Percentiles rank a stretch among this genome's conserved stretches.
Evolutionary conservation across 164 flowering plant species (phyloP).

Genomic region (Stephania yunnanensis): DNA sequence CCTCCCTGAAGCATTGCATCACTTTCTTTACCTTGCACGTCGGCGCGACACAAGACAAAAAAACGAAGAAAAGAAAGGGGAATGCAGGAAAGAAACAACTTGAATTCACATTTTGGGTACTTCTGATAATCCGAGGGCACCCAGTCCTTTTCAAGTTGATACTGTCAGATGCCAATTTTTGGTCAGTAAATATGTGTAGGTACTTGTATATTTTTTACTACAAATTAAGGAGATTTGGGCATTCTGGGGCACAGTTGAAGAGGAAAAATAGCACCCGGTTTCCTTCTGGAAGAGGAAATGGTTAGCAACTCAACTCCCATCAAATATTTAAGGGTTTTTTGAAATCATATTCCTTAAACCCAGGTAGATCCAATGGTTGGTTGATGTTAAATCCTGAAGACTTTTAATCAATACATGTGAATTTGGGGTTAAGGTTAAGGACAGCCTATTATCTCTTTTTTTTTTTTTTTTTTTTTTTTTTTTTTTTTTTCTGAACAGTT

Average conservation of each 20-base stretch:
- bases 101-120: constrained; percentile 1
- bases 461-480: too few relatives aligned
- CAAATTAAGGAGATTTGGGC: constrained; percentile 1
- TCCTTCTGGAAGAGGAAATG: background rate
- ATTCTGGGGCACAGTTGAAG: background rate
- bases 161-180: background rate
- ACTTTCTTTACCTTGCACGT: background rate
- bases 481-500: background rate
- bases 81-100: constrained; percentile 4
- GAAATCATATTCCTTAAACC: background rate
- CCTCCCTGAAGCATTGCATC: constrained; percentile 11
- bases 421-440: background rate
- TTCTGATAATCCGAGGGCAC: background rate
- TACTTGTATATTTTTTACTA: background rate
- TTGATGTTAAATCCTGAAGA: background rate
- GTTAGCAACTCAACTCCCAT: background rate
- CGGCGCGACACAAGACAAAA: background rate
- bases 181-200: constrained; percentile 5
- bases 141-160: background rate
- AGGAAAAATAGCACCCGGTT: background rate
- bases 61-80: background rate
- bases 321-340: background rate
- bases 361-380: background rate
- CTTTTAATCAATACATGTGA: background rate
- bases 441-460: background rate